Evolutionary conservation across 176 grass and related monocot genomes (phyloP), one percentile per base, ranked within the genome.

Genomic region (Puccinellia tenuiflora): DNA sequence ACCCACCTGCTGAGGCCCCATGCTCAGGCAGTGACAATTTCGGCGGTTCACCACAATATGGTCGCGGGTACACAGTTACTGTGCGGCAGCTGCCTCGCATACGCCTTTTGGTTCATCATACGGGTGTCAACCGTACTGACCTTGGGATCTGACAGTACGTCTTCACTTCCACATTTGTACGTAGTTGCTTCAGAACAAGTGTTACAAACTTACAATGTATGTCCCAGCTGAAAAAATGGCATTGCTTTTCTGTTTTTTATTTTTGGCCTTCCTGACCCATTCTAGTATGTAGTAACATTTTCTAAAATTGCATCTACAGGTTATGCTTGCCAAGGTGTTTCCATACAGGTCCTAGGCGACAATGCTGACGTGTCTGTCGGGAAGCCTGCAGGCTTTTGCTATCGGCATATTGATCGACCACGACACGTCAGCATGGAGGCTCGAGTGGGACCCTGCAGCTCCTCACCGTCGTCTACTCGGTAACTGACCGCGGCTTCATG

Each of bases 381-480:
- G 86, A 78, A 82, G 54, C 66, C 29, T 88, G 3, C 82, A 85
- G n/a, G 59, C 77, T 5, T 37, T 68, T 0, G 35, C 73, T 3
- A 52, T 82, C 28, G 85, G 90, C 15, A 7, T 85, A 14, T 16
- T 78, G 1, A 68, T 91, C 47, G 21, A 52, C 5, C 78, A 57
- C 35, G 30, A 78, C 5, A 82, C 9, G 31, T 24, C 51, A 6
- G 77, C 68, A 26, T 91, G 89, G 90, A 74, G 9, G 16, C 59
- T 91, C 38, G 71, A 77, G 33, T 91, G 86, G 78, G 33, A 88
- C 38, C 38, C 5, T 88, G 9, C 65, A 91, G n/a, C 85, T 91
- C 12, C 7, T 82, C 15, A 78, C 78, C 7, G 29, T 88, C 6
- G 12, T 91, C 33, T 91, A 82, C 46, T 85, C 90, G 17, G 90